These are phyloP conservation scores for Striga asiatica DNA, from an alignment of 257 asterid species.

Conservation along the genomic window DNA sequence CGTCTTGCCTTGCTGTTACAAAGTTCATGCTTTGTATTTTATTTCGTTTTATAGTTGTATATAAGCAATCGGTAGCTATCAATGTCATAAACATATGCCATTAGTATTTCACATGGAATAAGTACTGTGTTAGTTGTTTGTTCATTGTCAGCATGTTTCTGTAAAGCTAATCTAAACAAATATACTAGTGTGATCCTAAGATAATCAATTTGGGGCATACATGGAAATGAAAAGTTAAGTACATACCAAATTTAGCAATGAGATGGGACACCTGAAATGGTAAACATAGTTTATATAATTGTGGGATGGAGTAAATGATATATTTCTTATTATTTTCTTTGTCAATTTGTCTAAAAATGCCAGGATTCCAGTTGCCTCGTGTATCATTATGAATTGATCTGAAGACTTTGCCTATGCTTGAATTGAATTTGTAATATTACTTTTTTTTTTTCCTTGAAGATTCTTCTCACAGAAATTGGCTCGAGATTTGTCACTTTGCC, in stretches of 20 bases:
- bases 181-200: too few relatives aligned
- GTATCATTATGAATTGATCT: slow-evolving; percentile 8
- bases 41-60: not conserved
- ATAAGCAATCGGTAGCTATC: slow-evolving; percentile 1
- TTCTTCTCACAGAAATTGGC: slow-evolving; percentile 91
- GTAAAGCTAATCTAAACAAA: too few relatives aligned
- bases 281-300: too few relatives aligned
- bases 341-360: not conserved
- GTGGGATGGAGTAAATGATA: too few relatives aligned
- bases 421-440: not conserved
- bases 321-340: not conserved
- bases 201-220: too few relatives aligned
- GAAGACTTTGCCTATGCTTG: slow-evolving; percentile 4
- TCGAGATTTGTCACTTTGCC: slow-evolving; percentile 95
- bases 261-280: too few relatives aligned
- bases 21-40: slow-evolving; percentile 2
- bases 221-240: too few relatives aligned
- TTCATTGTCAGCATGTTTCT: too few relatives aligned
- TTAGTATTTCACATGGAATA: too few relatives aligned
- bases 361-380: not conserved
- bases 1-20: slow-evolving; percentile 8
- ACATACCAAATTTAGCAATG: too few relatives aligned
- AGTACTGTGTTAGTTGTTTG: too few relatives aligned
- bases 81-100: too few relatives aligned
- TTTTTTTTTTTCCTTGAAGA: slow-evolving; percentile 30